Evolutionary conservation across 2,329 filamentous ascomycete genomes (phyloP).

Genomic region (Neoarthrinium moseri): DNA sequence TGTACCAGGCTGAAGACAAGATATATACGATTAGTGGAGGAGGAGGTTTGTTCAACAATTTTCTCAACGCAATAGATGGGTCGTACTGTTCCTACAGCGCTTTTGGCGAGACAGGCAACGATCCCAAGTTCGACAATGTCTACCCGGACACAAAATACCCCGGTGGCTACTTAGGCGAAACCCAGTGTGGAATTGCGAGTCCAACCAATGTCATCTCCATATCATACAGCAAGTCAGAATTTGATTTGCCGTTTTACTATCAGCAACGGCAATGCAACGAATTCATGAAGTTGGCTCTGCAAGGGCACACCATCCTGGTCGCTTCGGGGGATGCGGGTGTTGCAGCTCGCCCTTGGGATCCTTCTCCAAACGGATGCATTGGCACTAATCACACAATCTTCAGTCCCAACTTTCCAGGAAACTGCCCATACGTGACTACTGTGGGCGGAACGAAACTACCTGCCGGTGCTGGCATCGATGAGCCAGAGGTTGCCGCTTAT

Average conservation of each 20-base stretch:
- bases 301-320: slow-evolving; percentile 12
- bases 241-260: slow-evolving; percentile 45
- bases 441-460: background rate
- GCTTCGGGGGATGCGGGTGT: slow-evolving; percentile 13
- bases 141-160: slow-evolving; percentile 35
- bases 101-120: slow-evolving; percentile 46
- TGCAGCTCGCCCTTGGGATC: slow-evolving; percentile 6
- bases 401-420: background rate
- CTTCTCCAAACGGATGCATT: background rate
- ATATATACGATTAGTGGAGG: slow-evolving; percentile 14
- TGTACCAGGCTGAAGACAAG: slow-evolving; percentile 46
- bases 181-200: slow-evolving; percentile 41
- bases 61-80: slow-evolving; percentile 43
- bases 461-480: background rate
- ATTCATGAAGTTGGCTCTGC: slow-evolving; percentile 45
- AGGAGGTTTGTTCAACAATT: slow-evolving; percentile 35
- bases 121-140: slow-evolving; percentile 40
- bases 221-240: slow-evolving; percentile 51
- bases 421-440: background rate
- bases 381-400: background rate
- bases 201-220: slow-evolving; percentile 52
- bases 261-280: slow-evolving; percentile 49
- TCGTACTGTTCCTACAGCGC: slow-evolving; percentile 52
- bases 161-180: slow-evolving; percentile 38
- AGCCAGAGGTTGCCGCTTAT: background rate